Conservation (phyloP, 352 stramenopile genomes). For the Aphanomyces invadans region DNA sequence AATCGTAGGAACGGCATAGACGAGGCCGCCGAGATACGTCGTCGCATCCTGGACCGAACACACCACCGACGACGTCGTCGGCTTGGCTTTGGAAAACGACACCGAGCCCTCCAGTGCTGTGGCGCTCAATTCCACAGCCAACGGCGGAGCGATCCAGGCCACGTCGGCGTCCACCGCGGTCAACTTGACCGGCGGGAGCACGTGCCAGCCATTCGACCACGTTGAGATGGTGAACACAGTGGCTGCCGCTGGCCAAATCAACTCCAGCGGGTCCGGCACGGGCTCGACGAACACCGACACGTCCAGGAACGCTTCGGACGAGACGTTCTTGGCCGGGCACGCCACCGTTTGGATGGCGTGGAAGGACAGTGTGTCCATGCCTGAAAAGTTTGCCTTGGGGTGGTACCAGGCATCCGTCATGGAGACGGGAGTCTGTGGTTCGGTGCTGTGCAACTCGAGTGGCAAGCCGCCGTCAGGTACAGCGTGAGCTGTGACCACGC, state of each 20-base stretch:
- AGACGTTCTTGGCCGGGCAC: background rate
- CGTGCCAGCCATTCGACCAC: background rate
- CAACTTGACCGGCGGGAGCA: background rate
- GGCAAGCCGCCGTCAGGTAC: background rate
- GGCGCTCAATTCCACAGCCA: background rate
- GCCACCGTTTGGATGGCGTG: background rate
- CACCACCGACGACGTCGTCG: background rate
- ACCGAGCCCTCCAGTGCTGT: background rate
- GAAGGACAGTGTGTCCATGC: background rate
- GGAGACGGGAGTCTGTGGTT: background rate
- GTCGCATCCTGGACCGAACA: background rate
- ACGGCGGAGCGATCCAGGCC: background rate
- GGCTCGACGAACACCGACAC: conserved; percentile 15
- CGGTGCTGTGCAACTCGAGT: background rate
- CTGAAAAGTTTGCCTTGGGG: background rate
- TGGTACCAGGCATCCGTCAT: background rate
- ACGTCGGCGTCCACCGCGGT: background rate
- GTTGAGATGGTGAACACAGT: background rate
- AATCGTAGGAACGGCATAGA: background rate
- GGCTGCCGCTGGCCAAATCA: background rate
- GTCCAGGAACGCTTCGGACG: background rate
- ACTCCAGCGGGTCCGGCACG: conserved; percentile 12
- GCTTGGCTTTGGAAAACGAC: background rate
- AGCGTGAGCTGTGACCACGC: background rate
- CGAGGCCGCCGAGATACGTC: background rate